A percentile compares a stretch with the other conserved stretches of the same genome.
Conservation (phyloP, 2,329 filamentous ascomycete species). For the Ceratocystis colombiana region DNA sequence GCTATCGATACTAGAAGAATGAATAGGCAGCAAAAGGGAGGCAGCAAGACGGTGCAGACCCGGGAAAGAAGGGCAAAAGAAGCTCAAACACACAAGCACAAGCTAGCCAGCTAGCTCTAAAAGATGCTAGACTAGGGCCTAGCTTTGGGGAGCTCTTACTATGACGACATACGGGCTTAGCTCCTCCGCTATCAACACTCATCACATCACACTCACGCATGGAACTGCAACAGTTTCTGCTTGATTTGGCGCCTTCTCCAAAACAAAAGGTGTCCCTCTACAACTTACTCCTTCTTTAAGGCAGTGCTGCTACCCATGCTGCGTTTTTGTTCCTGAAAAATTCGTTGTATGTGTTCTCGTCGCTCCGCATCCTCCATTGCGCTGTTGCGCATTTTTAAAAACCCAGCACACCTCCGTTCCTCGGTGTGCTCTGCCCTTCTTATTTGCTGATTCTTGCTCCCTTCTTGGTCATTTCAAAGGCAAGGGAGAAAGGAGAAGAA, state of each 20-base stretch:
- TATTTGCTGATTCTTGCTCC: background rate
- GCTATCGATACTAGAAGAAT: background rate
- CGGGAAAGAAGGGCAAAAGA: background rate
- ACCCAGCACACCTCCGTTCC: background rate
- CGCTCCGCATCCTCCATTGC: slow-evolving; percentile 10
- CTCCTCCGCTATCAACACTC: background rate
- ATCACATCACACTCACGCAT: background rate
- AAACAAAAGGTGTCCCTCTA: slow-evolving; percentile 3
- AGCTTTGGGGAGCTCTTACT: background rate
- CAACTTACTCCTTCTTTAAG: background rate
- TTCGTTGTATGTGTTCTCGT: slow-evolving; percentile 4
- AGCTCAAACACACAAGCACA: background rate
- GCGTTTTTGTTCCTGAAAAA: slow-evolving; percentile 9
- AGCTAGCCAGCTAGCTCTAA: too few species aligned
- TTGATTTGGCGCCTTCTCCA: background rate
- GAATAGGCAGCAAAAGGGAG: background rate
- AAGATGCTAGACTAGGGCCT: too few species aligned
- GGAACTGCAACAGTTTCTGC: slow-evolving; percentile 1
- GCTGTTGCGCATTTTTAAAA: background rate
- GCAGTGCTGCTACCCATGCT: slow-evolving; percentile 10
- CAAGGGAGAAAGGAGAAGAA: too few species aligned
- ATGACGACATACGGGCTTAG: background rate
- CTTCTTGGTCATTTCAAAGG: background rate
- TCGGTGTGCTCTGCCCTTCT: background rate
- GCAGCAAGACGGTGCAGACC: background rate